Evolutionary conservation across 495 filamentous ascomycete genomes (phyloP).

Genomic region (Penicillium odoratum): DNA sequence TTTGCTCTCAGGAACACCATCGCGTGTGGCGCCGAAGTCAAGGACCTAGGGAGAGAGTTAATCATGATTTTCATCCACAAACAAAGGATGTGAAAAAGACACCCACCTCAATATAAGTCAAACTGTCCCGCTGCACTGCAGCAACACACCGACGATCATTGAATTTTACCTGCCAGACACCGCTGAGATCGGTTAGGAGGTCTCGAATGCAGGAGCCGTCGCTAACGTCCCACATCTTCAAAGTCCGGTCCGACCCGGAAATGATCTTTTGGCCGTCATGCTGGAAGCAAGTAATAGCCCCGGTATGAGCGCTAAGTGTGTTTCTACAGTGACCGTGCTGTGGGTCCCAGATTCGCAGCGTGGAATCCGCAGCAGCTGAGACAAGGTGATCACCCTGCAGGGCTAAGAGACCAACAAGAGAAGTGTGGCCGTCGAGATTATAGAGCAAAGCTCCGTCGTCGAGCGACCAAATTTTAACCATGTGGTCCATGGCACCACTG

Average conservation of each 20-base stretch:
- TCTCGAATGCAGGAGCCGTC: conserved; percentile 92
- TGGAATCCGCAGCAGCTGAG: conserved; percentile 93
- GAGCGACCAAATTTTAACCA: conserved; percentile 98
- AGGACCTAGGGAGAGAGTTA: conserved; percentile 58
- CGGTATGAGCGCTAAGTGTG: conserved; percentile 87
- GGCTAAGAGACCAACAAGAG: conserved; percentile 89
- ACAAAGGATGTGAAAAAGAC: conserved; percentile 16
- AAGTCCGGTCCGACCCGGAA: conserved; percentile 87
- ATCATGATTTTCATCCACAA: conserved; percentile 2
- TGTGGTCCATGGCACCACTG: conserved; percentile 96
- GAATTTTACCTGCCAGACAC: conserved; percentile 99
- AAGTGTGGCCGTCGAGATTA: conserved; percentile 91
- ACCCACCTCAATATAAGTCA: conserved; percentile 95
- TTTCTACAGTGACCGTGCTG: conserved; percentile 88
- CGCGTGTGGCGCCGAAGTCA: conserved; percentile 87
- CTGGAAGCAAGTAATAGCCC: conserved; percentile 98
- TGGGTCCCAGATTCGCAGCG: conserved; percentile 95
- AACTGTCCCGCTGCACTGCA: conserved; percentile 85
- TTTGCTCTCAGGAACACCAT: conserved; percentile 71
- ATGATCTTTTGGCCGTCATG: conserved; percentile 97
- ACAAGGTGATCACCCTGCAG: conserved; percentile 85
- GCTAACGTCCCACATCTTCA: conserved; percentile 98
- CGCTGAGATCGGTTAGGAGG: conserved; percentile 90
- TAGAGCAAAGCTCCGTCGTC: conserved; percentile 81
- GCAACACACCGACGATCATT: conserved; percentile 94